Percentiles rank a stretch among this genome's conserved stretches.
Evolutionary conservation across 129 eudicot genomes (phyloP).

Genomic region (Tanacetum coccineum): DNA sequence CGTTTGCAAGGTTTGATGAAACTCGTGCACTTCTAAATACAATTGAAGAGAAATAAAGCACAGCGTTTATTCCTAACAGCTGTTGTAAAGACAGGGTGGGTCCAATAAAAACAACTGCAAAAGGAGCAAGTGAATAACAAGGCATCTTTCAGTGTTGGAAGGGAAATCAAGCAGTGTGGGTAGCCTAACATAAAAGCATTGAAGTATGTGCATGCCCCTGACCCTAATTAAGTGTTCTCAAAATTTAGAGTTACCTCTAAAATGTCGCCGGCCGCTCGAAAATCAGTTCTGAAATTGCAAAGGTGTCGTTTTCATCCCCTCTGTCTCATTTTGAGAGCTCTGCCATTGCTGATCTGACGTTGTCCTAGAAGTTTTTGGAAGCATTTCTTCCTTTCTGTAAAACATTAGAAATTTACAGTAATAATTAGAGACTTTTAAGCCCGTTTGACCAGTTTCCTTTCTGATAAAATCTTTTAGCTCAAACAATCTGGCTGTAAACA

Average conservation of each 20-base stretch:
- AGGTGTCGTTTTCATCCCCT: conserved; percentile 59
- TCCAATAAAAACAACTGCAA: conserved; percentile 99
- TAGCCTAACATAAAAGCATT: conserved; percentile 1
- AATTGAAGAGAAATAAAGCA: conserved; percentile 97
- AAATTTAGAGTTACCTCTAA: conserved; percentile 49
- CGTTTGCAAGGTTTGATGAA: conserved; percentile 82
- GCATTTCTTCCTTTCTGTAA: conserved; percentile 66
- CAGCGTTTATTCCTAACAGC: conserved; percentile 99
- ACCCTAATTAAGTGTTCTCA: not conserved
- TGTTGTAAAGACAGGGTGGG: conserved; percentile 98
- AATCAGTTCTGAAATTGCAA: conserved; percentile 57
- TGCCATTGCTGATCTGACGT: conserved; percentile 69
- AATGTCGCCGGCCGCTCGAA: conserved; percentile 84
- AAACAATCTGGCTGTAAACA: no score
- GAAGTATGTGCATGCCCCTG: not conserved
- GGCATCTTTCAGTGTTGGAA: conserved; percentile 24
- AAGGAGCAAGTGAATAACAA: conserved; percentile 59
- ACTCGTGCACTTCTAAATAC: no score
- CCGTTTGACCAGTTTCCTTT: no score
- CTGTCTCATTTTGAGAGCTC: conserved; percentile 71
- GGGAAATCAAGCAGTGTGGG: not conserved
- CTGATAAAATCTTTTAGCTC: no score
- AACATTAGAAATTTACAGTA: not conserved
- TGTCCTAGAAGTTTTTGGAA: conserved; percentile 78
- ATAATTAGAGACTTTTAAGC: no score